Base-by-base conservation (phyloP, 1,139 yeast genomes). In the Candida albicans region DNA sequence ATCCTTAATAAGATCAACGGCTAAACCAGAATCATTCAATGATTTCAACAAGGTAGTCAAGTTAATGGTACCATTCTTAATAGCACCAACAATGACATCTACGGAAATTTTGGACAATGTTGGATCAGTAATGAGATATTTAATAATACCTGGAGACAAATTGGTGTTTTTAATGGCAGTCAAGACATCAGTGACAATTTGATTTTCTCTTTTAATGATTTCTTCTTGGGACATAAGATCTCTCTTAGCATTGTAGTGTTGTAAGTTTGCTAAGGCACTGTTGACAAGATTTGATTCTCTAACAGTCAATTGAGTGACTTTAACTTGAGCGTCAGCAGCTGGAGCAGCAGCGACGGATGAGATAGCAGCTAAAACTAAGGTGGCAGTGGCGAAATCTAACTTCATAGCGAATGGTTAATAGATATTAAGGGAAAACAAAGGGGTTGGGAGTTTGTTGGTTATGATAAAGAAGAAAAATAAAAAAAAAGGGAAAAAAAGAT, bases 21-120 rank as follows among this genome's bases (percentile, higher is more conserved):
- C 74, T 52, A 73, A 67, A 39, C 77, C 77, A 34, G 77, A 71
- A 45, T 72, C 71, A 51, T 67, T 67, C 55, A 73, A 66, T 27
- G 76, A 67, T 44, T 62, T 68, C 53, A 72, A 61, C 55, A 73
- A 68, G 10, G 77, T 68, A 39, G 57, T 56, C 50, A 72, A 48
- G 51, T 71, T 64, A 46, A 73, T 55, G 35, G 54, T 37, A 51
- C 73, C 73, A 45, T 58, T 57, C 54, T 70, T 67, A 45, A 73
- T 56, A 41, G 62, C 58, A 8, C 51, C 48, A 33, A 67, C 61
- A 48, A 67, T 62, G 28, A 66, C 67, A 15, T 59, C 42, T 34
- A 62, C 55, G 34, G 67, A 64, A 47, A 66, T 61, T 40, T 61
- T 58, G 13, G 62, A 58, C 48, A 73, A 67, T 14, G 54, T 52